Base-by-base conservation (phyloP, 768 basidiomycete species). In the Mycena amicta region DNA sequence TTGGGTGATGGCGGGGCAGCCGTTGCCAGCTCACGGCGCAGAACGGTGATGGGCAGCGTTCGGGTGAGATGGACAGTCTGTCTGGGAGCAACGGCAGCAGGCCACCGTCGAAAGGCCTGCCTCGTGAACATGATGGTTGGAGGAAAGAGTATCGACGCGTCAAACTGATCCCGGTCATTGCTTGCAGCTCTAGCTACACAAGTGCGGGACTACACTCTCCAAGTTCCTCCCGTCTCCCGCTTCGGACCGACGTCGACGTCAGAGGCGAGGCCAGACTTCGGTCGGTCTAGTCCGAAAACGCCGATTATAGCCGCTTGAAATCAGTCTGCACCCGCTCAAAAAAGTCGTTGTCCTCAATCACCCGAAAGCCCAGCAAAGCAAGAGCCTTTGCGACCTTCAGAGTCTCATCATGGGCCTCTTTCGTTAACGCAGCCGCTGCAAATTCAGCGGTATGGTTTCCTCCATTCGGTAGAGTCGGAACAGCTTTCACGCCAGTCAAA, bases 1-100 rank as follows among this genome's bases (percentile, higher is more conserved):
- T 92, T 91, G 22, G 89, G 76, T 2, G 90, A 92, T 2, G 90
- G 90, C 23, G 83, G 71, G 25, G 66, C 58, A 0, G 75, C 70
- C 30, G 77, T 84, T 25, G 86, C 85, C 55, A 85, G 62, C 30
- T 68, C 62, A 64, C 77, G 77, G 28, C 63, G 57, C 30, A 59
- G 65, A 40, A 62, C 53, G 30, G 23, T 55, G 5, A 54, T 51
- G 53, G 66, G 59, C 30, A 62, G 62, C 41, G 66, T 26, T 39
- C 64, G 65, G 39, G 46, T 51, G 43, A 66, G 53, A 27, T 45
- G 52, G 13, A 50, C 66, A 25, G 60, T 50, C 45, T 57, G 53
- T 51, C 57, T 66, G 12, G 64, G 33, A 18, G 66, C 61, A 26
- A 67, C 57, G 33, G 68, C 62, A n/a, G n/a, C n/a, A 4, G 73